phyloP scores from a whole-genome alignment of 129 eudicot species.

The Centella asiatica region DNA sequence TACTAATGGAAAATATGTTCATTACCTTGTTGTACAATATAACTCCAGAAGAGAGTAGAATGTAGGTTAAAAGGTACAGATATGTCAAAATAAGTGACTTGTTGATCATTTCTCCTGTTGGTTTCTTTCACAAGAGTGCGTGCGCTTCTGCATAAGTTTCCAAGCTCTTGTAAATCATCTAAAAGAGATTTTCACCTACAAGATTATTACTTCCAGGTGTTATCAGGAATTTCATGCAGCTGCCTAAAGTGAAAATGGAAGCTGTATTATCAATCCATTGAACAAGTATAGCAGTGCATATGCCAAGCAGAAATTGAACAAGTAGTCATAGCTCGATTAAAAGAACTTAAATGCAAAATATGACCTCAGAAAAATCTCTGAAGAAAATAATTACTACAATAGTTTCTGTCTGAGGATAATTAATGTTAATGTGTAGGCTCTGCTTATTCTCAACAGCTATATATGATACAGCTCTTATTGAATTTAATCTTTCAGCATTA shows the following conservation, averaged over 20 bases:
- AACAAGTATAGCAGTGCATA: too few species aligned
- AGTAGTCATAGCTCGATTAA: too few species aligned
- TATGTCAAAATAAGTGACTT: constrained; percentile 61
- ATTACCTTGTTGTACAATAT: constrained; percentile 65
- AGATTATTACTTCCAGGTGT: constrained; percentile 12
- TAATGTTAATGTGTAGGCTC: too few species aligned
- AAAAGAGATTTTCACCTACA: constrained; percentile 20
- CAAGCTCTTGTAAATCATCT: constrained; percentile 13
- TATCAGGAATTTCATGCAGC: constrained; percentile 16
- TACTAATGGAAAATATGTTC: neutral
- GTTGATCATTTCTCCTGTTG: constrained; percentile 37
- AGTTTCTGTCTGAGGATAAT: too few species aligned
- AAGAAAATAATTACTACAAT: too few species aligned
- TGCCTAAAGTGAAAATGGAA: constrained; percentile 15
- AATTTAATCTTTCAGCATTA: too few species aligned
- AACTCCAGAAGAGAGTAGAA: constrained; percentile 66
- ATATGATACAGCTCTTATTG: too few species aligned
- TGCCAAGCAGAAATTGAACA: too few species aligned
- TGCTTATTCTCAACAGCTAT: too few species aligned
- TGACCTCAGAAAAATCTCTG: too few species aligned
- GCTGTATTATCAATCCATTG: constrained; percentile 10
- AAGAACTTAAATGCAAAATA: too few species aligned
- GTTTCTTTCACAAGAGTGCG: constrained; percentile 10
- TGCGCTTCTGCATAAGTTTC: constrained; percentile 13
- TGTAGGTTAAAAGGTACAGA: constrained; percentile 59